Base-by-base conservation (phyloP, 352 stramenopile genomes). In the Globisporangium viniferum region DNA sequence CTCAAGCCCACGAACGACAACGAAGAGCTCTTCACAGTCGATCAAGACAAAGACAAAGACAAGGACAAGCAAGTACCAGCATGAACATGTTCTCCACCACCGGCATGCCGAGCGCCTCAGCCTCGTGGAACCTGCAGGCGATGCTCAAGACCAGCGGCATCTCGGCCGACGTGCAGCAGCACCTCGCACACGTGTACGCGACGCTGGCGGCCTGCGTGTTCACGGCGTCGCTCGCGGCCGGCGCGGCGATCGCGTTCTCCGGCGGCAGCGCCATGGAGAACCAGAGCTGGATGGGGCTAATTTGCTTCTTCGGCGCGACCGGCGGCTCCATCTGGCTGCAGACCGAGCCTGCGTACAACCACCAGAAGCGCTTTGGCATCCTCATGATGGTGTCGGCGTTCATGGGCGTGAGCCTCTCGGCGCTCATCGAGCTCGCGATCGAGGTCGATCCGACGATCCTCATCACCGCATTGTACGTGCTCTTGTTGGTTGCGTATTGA, bases 371-470 rank as follows among this genome's bases (percentile, higher is more conserved):
- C 48, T 85, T 94, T 56, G 75, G 64, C 48, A 88, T 94, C 59
- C 81, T 94, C 67, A 84, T 91, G 78, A 64, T 68, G 35, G 80
- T 95, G 39, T 77, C 86, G 2, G 82, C 85, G 48, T 79, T 76
- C 35, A 86, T 92, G 71, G 89, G 89, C 24, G 66, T 96, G 46
- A 90, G 70, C 53, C 74, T 92, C 66, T 88, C 84, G 29, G 81
- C 81, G 27, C 78, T 97, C 35, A 78, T 97, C 10, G 80, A 84
- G 20, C 63, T 95, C 24, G 87, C 86, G n/a, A 76, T 95, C 12
- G 46, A 84, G 48, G 73, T 95, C 49, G 84, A 96, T 67, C 85
- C 89, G 27, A 79, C 75, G 55, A 86, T 97, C 46, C 70, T 97
- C 51, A 77, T 96, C 48, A 89, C 81, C 31, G 86, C 91, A 56